Conservation (phyloP, 768 basidiomycete genomes). For the Arthromyces matolae region DNA sequence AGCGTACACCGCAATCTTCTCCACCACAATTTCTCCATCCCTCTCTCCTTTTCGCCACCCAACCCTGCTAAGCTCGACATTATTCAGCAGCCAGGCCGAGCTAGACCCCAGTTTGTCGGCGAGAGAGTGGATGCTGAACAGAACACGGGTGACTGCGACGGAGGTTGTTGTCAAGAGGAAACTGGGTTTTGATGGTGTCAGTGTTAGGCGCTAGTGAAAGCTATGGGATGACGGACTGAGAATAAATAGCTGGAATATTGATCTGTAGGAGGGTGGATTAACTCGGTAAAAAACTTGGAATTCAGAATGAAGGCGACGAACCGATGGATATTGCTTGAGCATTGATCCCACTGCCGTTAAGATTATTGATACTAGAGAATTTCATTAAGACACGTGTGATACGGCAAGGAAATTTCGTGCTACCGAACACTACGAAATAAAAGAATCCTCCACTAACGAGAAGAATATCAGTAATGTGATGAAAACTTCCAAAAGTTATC, state of each 20-base stretch:
- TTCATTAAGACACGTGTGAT: background rate
- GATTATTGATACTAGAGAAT: slow-evolving; percentile 32
- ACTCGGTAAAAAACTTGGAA: background rate
- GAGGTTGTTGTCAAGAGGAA: slow-evolving; percentile 26
- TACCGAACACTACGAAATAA: slow-evolving; percentile 38
- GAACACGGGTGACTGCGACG: slow-evolving; percentile 26
- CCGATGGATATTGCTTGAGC: slow-evolving; percentile 25
- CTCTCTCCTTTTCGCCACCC: slow-evolving; percentile 32
- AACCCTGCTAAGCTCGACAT: slow-evolving; percentile 42
- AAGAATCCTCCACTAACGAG: slow-evolving; percentile 36
- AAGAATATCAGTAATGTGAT: background rate
- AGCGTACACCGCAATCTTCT: slow-evolving; percentile 15
- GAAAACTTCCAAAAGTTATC: too few species aligned
- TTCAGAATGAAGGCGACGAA: slow-evolving; percentile 13
- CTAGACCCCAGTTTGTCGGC: slow-evolving; percentile 38
- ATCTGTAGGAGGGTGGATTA: slow-evolving; percentile 20
- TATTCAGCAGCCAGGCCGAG: slow-evolving; percentile 40
- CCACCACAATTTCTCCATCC: slow-evolving; percentile 37
- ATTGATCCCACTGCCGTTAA: slow-evolving; percentile 33
- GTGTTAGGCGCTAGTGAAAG: background rate
- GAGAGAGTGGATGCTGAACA: slow-evolving; percentile 35
- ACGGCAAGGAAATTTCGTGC: background rate
- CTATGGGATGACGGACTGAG: slow-evolving; percentile 24
- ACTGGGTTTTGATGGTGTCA: slow-evolving; percentile 12
- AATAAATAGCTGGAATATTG: slow-evolving; percentile 35